Evolutionary conservation across 2,329 filamentous ascomycete species (phyloP), one percentile per base, ranked within the genome.

Genomic region (Talaromyces piceae): DNA sequence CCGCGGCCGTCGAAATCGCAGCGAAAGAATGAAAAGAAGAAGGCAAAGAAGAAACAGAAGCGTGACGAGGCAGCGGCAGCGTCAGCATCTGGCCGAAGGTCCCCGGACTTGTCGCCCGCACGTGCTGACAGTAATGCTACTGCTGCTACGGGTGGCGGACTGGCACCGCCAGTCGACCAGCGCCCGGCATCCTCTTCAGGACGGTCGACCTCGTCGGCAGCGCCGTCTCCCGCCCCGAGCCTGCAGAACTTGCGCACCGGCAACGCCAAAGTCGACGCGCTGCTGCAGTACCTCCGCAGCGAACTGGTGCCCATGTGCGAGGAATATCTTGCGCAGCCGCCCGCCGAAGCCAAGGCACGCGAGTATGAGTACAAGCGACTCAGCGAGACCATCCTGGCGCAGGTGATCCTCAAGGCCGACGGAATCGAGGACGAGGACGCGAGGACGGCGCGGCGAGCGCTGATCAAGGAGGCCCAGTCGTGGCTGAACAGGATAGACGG

Each of bases 401-500:
- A 75, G 56, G 62, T 75, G 13, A 59, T 73, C 45, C 52, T 76
- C 51, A 73, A 73, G 77, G 67, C 94, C 4, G 86, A 91, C 60
- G 81, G 87, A 5, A 72, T 96, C 11, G 85, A 93, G 57, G 73
- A 75, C 3, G 83, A 87, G 65, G 66, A 83, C 5, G 64, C 77
- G 47, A 70, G 74, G 7, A 64, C 74, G 41, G 80, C 83, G 56
- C 66, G 65, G 57, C 72, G 65, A 52, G 66, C 63, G 5, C 59
- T 76, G 31, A 67, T 75, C 39, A 68, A 63, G 48, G 69, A 74
- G 53, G 66, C 70, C 8, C 70, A 76, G 56, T 59, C 56, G 16
- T 56, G 63, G n/a, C 59, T 74, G 47, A 65, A 59, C 41, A 58
- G 58, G 44, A 53, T 76, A 51, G 73, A 75, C 56, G 57, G 60